Evolutionary conservation across 805 yeast genomes (phyloP), one percentile per base, ranked within the genome.

Genomic region (Myxozyma nipponensis): DNA sequence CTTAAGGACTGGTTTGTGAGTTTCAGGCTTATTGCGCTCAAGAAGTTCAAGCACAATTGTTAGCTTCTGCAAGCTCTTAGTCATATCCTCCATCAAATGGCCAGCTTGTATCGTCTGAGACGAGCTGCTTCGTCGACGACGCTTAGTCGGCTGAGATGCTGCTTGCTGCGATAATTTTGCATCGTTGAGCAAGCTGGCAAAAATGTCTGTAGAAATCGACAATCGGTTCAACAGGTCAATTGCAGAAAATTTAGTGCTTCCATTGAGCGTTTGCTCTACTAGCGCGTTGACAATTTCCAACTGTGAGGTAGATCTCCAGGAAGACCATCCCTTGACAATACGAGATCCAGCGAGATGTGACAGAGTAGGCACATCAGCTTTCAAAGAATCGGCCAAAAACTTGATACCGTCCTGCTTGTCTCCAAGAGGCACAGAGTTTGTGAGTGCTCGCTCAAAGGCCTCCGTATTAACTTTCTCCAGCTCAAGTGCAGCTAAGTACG

Each of bases 11-110:
- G 53, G 57, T 4, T 61, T 65, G 23, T 62, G 59, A 17, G 62
- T 54, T 9, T 52, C 63, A 9, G 63, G 61, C 15, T 67, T 63
- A 15, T 61, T 59, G 9, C 71, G 72, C 60, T 90, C 96, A 44
- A 90, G 70, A 2, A 90, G 76, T 64, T 93, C 98, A 57, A 93
- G 72, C 21, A 89, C 72, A 23, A 84, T 70, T 1, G 97, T 86
- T 32, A 90, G 71, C 73, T 71, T 81, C 78, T 47, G 83, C 80
- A 57, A 39, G 7, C 39, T 44, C 39, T 36, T 36, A 21, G 42
- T 47, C 22, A 44, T 23, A 19, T 35, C 24, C 34, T 40, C 21
- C 37, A 44, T 19, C 9, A 44, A 36, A 10, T 40, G 19, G 6
- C 41, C 44, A 22, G 58, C 44, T 46, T 82, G 89, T 63, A 80